Base-by-base conservation (phyloP, 306 rosid genomes). In the Acacia confusa region DNA sequence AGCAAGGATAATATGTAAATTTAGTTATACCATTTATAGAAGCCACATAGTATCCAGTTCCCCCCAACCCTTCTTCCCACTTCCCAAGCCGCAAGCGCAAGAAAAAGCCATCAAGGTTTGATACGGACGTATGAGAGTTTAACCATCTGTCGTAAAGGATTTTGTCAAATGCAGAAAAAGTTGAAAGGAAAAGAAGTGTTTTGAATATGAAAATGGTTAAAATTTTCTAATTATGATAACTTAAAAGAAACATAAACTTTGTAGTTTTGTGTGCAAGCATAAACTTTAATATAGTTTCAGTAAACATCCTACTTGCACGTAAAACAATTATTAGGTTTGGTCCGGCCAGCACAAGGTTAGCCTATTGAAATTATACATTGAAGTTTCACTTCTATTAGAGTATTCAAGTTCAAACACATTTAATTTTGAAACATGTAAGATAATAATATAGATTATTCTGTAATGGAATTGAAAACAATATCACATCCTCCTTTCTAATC, bases 11-110 rank as follows among this genome's bases (percentile, higher is more conserved):
- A 63, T 67, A 74, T 63, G 36, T 25, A 22, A 53, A 64, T 82
- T 72, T 84, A 58, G 73, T 47, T 76, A 77, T 90, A 95, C 99
- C 99, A 60, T 84, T 86, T 86, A 95, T 87, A 77, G 82, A 86
- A 83, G 97, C 97, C 66, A 95, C 99, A 79, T 88, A 73, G 84
- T 95, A 95, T 80, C 96, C 92, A 44, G 98, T 84, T 78, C 93
- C 90, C 20, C 92, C 91, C 10, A 81, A 85, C 32, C 95, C 97
- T 87, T 89, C 94, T 91, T 93, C 93, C 94, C 90, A 85, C 86
- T 90, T 93, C 83, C 99, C 92, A n/a, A 95, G 92, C 91, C 97
- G 88, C 74, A 95, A 81, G 30, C 98, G 97, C 90, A 95, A 84
- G 93, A 87, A 95, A 76, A 93, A 86, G 19, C 97, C 99, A 34